Base-by-base conservation (phyloP, 2,329 filamentous ascomycete species). In the Aspergillus sp. region DNA sequence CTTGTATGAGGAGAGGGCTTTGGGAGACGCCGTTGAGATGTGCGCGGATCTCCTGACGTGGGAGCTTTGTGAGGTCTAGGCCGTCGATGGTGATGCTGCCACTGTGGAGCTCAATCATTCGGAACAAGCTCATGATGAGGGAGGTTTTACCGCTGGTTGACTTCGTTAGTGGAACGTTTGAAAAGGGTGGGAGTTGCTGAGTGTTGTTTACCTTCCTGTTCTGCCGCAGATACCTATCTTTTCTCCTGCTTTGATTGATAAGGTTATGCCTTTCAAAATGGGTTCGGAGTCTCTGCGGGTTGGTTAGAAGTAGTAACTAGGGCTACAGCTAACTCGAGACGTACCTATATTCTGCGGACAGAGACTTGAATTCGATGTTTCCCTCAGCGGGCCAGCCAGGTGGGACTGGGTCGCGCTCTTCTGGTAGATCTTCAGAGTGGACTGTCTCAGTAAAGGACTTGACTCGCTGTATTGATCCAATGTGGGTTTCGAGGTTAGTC, bases 401-500 rank as follows among this genome's bases (percentile, higher is more conserved):
- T 3, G 77, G 75, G 4, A 75, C 69, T 4, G 65, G 62, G 12
- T 69, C 64, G 41, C 75, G 69, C 61, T 84, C 80, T 2, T 62
- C 67, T 6, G 66, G 66, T 44, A 68, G 68, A 47, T 82, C 73
- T 61, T 83, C 81, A 2, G 72, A 74, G 9, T 74, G 64, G 1
- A 78, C 76, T 30, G 72, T 74, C 6, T 74, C 72, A 1, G 74
- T 76, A 59, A 85, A 85, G n/a, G 76, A 75, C 65, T 81, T 82
- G 59, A 85, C 76, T 20, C 84, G 76, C 4, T 79, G 74, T 8
- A 87, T 77, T 9, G 83, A 83, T 7, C 84, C 84, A 44, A 87
- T 78, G 38, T 80, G 78, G 0, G 83, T 86, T 62, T 87, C 84
- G 15, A 86, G 71, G 42, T 77, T 76, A 0, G 83, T 85, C 83